phyloP scores from a whole-genome alignment of 495 filamentous ascomycete species.

The Xylaria cubensis region DNA sequence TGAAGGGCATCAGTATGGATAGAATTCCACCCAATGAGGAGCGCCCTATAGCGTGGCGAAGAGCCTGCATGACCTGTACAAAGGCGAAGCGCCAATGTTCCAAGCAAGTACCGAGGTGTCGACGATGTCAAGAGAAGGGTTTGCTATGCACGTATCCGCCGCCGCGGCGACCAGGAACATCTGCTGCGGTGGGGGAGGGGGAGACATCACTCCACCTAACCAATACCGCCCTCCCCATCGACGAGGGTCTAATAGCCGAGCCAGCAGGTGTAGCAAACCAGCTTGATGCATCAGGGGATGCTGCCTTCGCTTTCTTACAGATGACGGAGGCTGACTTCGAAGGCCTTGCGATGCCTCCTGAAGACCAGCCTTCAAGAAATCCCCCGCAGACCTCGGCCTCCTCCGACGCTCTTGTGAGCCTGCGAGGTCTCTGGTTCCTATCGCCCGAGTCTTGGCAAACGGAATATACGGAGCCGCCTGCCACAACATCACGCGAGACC shows the following conservation, averaged over 20 bases:
- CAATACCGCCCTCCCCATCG: not conserved
- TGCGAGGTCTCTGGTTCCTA: slow-evolving; percentile 30
- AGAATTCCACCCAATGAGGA: not conserved
- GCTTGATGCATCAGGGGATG: not conserved
- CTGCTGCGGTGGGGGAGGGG: slow-evolving; percentile 12
- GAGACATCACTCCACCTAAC: slow-evolving; percentile 6
- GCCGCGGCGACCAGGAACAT: slow-evolving; percentile 22
- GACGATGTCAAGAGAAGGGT: slow-evolving; percentile 31
- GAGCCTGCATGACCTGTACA: slow-evolving; percentile 36
- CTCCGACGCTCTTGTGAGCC: not conserved
- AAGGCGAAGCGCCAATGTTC: slow-evolving; percentile 41
- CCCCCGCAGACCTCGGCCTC: not conserved
- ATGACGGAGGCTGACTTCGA: slow-evolving; percentile 11
- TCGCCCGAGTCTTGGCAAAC: slow-evolving; percentile 32
- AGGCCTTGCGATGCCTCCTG: not conserved
- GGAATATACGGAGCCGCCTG: slow-evolving; percentile 20
- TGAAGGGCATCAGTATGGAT: slow-evolving; percentile 2
- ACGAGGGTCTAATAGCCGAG: not conserved
- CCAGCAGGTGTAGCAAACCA: not conserved
- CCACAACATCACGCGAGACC: not conserved
- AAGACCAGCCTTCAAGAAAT: not conserved
- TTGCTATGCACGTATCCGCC: slow-evolving; percentile 35
- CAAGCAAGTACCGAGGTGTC: slow-evolving; percentile 35
- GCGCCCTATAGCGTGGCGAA: slow-evolving; percentile 26
- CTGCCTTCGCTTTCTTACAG: not conserved